Evolutionary conservation across 2,329 filamentous ascomycete species (phyloP), one percentile per base, ranked within the genome.

Genomic region (Colletotrichum musae): DNA sequence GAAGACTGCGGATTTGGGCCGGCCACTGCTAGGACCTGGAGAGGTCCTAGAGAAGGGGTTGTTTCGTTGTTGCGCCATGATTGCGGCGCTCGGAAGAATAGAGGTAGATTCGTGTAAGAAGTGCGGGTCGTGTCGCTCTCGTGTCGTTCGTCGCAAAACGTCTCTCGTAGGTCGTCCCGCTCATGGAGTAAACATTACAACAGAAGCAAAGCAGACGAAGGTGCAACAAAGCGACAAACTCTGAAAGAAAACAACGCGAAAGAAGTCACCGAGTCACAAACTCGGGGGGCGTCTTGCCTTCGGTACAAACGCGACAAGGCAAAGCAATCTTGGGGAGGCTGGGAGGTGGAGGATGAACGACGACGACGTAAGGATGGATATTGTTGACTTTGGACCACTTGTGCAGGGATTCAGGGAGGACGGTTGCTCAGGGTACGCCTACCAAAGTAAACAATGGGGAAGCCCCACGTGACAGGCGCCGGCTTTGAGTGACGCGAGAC

Each of bases 1-100:
- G 76, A 94, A 89, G 68, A 95, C 85, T 66, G 90, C 88, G 3
- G 94, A 97, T 77, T 94, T 95, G 10, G 94, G 93, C 73, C 94
- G 82, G 72, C 85, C 84, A 62, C 80, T 79, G 56, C 79, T 82
- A 43, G 89, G 86, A 58, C 84, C 86, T 50, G 92, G 88, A 39
- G 93, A 93, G 24, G 91, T 89, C 77, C 94, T 89, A 70, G 87
- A 86, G 78, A 97, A 97, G 16, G 93, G 93, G 82, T 94, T 95
- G 78, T 90, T 93, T 76, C 94, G 91, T 84, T 91, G 93, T 78
- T 92, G 88, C 74, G 91, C 89, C 80, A 89, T 88, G 79, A 86
- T 89, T 75, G 86, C 84, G 26, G 50, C 9, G 36, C 16, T 39
- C 86, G 64, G 82, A 84, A 2, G 36, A 5, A 39, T 76, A 85